These are phyloP conservation scores for Funneliformis mosseae DNA, from an alignment of 192 early-diverging fungal genomes.

Conservation along the genomic window DNA sequence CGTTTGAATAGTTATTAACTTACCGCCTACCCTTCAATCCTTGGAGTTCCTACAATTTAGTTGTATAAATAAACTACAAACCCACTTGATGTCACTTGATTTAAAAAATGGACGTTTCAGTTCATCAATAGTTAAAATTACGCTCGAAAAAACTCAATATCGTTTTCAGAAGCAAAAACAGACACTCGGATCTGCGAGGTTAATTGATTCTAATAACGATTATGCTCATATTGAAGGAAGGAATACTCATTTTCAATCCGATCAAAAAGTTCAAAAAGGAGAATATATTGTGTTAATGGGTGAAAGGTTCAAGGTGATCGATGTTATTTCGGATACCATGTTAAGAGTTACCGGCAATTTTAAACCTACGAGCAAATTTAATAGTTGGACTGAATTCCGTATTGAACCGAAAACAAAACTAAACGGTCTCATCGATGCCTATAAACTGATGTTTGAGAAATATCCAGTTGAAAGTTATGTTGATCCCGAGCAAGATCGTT, in stretches of 20 bases:
- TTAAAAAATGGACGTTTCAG: not conserved
- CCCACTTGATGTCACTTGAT: slow-evolving; percentile 15
- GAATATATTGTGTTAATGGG: slow-evolving; percentile 22
- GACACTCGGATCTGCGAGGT: not conserved
- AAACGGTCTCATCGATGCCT: slow-evolving; percentile 17
- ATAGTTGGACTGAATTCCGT: slow-evolving; percentile 1
- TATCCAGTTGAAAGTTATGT: slow-evolving; percentile 13
- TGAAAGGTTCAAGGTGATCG: not conserved
- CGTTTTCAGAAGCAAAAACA: not conserved
- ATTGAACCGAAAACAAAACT: slow-evolving; percentile 14
- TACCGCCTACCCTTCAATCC: not conserved
- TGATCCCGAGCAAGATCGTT: not conserved
- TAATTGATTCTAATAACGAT: not conserved
- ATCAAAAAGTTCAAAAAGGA: not conserved
- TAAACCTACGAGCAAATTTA: too few species aligned
- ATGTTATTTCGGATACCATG: slow-evolving; percentile 24
- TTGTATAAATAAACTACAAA: not conserved
- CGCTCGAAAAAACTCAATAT: slow-evolving; percentile 21
- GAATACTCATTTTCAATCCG: slow-evolving; percentile 6
- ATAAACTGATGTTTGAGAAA: slow-evolving; percentile 8
- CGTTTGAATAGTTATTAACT: not conserved
- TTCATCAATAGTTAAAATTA: slow-evolving; percentile 13
- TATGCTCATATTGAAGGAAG: slow-evolving; percentile 10
- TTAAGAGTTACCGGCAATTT: not conserved
- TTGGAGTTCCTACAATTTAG: slow-evolving; percentile 1